Percentiles rank a stretch among this genome's conserved stretches.
phyloP scores from a whole-genome alignment of 148 eudicot genomes.

The Spergularia bocconei region DNA sequence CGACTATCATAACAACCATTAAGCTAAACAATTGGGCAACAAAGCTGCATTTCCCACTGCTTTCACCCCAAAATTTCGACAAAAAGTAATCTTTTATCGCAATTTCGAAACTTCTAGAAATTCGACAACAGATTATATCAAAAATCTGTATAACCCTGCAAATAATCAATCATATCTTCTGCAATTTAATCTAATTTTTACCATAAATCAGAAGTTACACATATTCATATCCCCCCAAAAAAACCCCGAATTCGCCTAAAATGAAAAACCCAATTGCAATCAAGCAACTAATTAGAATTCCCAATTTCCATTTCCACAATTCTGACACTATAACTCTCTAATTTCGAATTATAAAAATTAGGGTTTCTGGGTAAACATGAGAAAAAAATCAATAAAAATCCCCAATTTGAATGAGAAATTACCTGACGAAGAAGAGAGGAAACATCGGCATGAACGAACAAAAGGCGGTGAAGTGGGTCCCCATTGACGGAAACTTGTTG shows the following conservation, averaged over 20 bases:
- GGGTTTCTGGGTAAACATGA: not conserved
- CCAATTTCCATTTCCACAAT: not conserved
- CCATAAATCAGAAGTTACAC: not conserved
- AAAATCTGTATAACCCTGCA: not conserved
- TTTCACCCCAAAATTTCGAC: not conserved
- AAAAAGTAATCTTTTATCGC: too few species aligned
- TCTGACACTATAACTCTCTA: not conserved
- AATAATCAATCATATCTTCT: not conserved
- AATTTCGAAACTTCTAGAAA: not conserved
- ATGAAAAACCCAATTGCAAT: not conserved
- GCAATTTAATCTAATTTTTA: not conserved
- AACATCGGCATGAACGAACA: constrained; percentile 12
- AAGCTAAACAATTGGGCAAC: not conserved
- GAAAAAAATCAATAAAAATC: not conserved
- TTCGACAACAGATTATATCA: not conserved
- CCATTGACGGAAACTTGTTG: not conserved
- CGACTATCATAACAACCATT: not conserved
- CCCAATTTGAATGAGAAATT: not conserved
- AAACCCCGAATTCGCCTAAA: too few species aligned
- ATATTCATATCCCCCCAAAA: too few species aligned
- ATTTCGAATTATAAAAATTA: not conserved
- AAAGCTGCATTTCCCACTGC: not conserved
- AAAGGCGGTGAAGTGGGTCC: constrained; percentile 17
- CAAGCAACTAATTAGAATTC: not conserved
- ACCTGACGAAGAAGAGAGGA: constrained; percentile 14